Base-by-base conservation (phyloP, 1,284 basidiomycete species). In the Heliocybe sulcata region DNA sequence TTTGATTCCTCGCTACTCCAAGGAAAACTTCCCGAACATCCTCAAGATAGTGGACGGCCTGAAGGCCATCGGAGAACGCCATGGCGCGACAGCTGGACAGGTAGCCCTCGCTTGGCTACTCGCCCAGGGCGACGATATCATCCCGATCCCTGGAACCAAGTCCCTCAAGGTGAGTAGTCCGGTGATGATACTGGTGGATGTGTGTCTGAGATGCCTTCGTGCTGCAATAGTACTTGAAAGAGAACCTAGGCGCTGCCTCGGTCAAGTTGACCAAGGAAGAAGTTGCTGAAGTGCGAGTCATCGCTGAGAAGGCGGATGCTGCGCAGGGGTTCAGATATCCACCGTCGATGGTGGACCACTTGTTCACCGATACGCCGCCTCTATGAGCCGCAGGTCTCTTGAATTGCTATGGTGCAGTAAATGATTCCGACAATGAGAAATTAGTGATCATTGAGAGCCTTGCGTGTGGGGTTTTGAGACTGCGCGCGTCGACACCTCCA, bases 1-100 rank as follows among this genome's bases (percentile, higher is more conserved):
- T 9, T 33, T 54, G 22, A 58, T 69, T 45, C 70, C 75, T 31
- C 62, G 64, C 19, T 72, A 71, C 62, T 66, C 65, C 26, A 65
- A 66, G 20, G 74, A 76, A 62, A 77, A 79, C 63, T 74, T 78
- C 57, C 63, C 67, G 14, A 70, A 73, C 59, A 77, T 79, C 62
- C 61, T 76, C 29, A 62, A 70, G 52, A 60, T 79, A 20, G 73
- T 69, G 1, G 65, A 74, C 16, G 65, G 69, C 45, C 58, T 79
- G 23, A 57, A 58, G 11, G 53, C 52, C 12, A 58, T 76, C 54
- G 75, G 69, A 0, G 47, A 63, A 51, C 65, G 64, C 55, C 67
- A 73, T 58, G 57, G 60, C 22, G 65, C 68, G 23, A 73, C 75
- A 0, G 55, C 74, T 0, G 69, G 72, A 0, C 77, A 80, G 61